Evolutionary conservation across 768 basidiomycete species (phyloP).

Genomic region (Suillus subaureus): DNA sequence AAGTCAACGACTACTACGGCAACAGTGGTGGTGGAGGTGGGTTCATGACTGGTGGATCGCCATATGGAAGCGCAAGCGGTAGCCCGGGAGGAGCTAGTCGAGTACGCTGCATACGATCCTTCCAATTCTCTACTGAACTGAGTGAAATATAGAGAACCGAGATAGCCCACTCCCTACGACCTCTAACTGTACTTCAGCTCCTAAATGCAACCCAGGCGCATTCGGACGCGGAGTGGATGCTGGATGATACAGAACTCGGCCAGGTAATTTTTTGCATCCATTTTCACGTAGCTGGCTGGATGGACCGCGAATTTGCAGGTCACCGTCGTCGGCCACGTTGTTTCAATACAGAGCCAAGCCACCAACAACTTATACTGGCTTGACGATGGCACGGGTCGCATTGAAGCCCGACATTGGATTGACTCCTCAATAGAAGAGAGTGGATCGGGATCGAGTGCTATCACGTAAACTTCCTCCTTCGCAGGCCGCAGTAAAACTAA

Average conservation of each 20-base stretch:
- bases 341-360: slow-evolving; percentile 64
- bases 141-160: slow-evolving; percentile 35
- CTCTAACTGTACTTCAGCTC: slow-evolving; percentile 80
- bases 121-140: neutral
- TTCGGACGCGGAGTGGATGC: slow-evolving; percentile 84
- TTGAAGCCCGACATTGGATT: slow-evolving; percentile 83
- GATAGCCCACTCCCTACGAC: slow-evolving; percentile 56
- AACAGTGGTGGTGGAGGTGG: slow-evolving; percentile 40
- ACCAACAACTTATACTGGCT: slow-evolving; percentile 82
- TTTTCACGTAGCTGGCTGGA: slow-evolving; percentile 7
- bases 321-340: slow-evolving; percentile 73
- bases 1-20: slow-evolving; percentile 44
- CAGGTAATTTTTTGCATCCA: slow-evolving; percentile 53
- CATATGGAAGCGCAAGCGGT: slow-evolving; percentile 53
- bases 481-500: neutral
- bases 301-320: slow-evolving; percentile 45
- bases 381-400: slow-evolving; percentile 83
- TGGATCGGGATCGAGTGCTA: neutral
- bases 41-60: slow-evolving; percentile 61
- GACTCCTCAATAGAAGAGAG: slow-evolving; percentile 60
- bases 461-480: neutral
- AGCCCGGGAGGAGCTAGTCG: slow-evolving; percentile 59
- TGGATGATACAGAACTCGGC: slow-evolving; percentile 80
- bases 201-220: slow-evolving; percentile 78
- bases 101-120: slow-evolving; percentile 30